Conservation (phyloP, 345 rosid species). For the Populus davidiana region DNA sequence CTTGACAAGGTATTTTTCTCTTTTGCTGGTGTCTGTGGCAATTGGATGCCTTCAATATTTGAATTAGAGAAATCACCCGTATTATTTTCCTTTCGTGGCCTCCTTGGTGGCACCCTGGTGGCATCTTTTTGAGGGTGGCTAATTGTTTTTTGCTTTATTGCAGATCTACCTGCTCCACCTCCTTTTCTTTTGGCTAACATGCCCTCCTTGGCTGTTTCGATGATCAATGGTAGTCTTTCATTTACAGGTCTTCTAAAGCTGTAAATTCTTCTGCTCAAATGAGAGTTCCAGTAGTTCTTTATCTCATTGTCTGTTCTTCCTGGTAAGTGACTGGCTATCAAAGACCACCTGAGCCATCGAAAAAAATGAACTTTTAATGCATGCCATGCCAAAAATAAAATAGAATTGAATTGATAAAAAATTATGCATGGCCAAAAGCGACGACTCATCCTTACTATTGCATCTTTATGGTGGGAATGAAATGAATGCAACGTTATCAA, state of each 20-base stretch:
- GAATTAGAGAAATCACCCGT: background rate
- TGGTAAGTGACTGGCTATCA: constrained; percentile 53
- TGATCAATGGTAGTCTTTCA: background rate
- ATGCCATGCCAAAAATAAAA: background rate
- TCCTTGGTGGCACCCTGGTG: background rate
- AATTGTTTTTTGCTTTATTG: constrained; percentile 22
- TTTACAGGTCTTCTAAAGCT: constrained; percentile 26
- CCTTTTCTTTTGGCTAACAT: background rate
- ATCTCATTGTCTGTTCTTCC: constrained; percentile 77
- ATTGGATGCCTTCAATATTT: background rate
- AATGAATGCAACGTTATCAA: background rate
- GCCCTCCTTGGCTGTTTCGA: constrained; percentile 13
- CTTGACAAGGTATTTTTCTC: constrained; percentile 22
- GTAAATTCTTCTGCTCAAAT: constrained; percentile 47
- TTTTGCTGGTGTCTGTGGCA: constrained; percentile 6
- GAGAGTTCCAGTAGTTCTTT: constrained; percentile 70
- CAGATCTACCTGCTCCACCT: constrained; percentile 21
- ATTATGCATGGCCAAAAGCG: background rate
- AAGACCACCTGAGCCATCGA: constrained; percentile 47
- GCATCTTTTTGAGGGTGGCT: background rate
- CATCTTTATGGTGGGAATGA: background rate
- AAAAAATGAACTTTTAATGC: background rate
- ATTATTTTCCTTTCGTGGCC: background rate
- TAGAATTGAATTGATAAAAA: no score
- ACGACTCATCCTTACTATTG: background rate